Percentiles rank a stretch among this genome's conserved stretches.
Conservation (phyloP, 2,329 filamentous ascomycete species). For the Fonsecaea monophora region DNA sequence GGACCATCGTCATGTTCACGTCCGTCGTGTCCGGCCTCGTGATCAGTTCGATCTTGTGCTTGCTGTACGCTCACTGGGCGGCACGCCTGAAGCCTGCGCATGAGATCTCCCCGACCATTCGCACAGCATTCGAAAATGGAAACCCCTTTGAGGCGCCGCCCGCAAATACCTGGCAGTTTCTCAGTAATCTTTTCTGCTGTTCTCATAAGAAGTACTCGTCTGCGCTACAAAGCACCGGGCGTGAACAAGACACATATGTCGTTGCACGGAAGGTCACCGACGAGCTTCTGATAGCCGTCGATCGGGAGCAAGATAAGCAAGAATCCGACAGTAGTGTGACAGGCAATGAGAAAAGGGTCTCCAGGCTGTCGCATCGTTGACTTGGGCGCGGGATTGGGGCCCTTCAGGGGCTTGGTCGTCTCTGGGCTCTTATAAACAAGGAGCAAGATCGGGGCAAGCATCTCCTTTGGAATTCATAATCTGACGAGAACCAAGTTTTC, state of each 20-base stretch:
- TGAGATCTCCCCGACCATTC: background rate
- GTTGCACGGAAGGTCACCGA: background rate
- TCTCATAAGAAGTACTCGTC: background rate
- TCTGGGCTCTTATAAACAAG: too few species aligned
- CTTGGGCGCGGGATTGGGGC: background rate
- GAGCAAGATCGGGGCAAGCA: too few species aligned
- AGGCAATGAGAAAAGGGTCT: background rate
- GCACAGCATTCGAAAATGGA: background rate
- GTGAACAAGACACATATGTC: background rate
- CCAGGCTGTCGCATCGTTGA: background rate
- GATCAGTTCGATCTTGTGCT: background rate
- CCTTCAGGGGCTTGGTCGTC: too few species aligned
- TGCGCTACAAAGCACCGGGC: background rate
- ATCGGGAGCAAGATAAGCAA: background rate
- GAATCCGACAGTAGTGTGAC: background rate
- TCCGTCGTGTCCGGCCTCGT: background rate
- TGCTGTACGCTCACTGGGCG: constrained; percentile 8
- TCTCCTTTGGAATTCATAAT: too few species aligned
- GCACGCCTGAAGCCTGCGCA: background rate
- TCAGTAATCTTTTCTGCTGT: background rate
- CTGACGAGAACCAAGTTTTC: too few species aligned
- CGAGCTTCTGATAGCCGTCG: background rate
- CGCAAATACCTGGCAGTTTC: background rate
- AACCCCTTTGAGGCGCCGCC: constrained; percentile 1
- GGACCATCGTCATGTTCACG: background rate